A percentile compares a stretch with the other conserved stretches of the same genome.
phyloP scores from a whole-genome alignment of 164 flowering plant species.

The Sedum album region DNA sequence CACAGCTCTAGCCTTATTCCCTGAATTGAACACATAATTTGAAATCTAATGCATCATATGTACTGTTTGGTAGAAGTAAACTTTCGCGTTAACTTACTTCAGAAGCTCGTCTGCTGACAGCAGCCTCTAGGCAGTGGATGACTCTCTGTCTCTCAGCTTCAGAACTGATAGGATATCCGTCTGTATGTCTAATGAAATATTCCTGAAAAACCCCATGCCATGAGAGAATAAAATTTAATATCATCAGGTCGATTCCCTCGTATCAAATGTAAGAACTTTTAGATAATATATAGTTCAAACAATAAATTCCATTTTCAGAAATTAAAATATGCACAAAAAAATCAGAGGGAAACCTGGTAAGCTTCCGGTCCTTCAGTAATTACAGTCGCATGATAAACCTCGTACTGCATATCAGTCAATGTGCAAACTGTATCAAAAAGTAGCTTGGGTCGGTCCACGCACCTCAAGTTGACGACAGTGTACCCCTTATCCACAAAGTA shows the following conservation, averaged over 20 bases:
- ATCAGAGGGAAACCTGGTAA: constrained; percentile 73
- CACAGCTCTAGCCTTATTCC: constrained; percentile 82
- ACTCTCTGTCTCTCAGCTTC: constrained; percentile 85
- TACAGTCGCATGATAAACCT: constrained; percentile 78
- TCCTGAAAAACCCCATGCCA: constrained; percentile 45
- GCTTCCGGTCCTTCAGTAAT: constrained; percentile 80
- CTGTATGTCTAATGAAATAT: constrained; percentile 76
- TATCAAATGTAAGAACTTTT: too few relatives aligned
- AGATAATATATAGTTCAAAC: too few relatives aligned
- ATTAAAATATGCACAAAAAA: too few relatives aligned
- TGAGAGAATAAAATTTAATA: too few relatives aligned
- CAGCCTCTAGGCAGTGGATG: constrained; percentile 83
- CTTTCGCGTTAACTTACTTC: constrained; percentile 39
- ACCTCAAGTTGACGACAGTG: constrained; percentile 68
- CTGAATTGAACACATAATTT: constrained; percentile 38
- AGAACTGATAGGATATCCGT: constrained; percentile 79
- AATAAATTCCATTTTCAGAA: too few relatives aligned
- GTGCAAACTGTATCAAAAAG: constrained; percentile 91
- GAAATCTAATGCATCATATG: too few relatives aligned
- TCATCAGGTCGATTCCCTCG: too few relatives aligned
- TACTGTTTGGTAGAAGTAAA: too few relatives aligned
- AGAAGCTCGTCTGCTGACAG: constrained; percentile 61
- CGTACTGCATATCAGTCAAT: constrained; percentile 90
- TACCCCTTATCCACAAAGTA: constrained; percentile 63
- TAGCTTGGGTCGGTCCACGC: constrained; percentile 77